phyloP scores from a whole-genome alignment of 1,139 yeast genomes.

The Taiozyma onychis region DNA sequence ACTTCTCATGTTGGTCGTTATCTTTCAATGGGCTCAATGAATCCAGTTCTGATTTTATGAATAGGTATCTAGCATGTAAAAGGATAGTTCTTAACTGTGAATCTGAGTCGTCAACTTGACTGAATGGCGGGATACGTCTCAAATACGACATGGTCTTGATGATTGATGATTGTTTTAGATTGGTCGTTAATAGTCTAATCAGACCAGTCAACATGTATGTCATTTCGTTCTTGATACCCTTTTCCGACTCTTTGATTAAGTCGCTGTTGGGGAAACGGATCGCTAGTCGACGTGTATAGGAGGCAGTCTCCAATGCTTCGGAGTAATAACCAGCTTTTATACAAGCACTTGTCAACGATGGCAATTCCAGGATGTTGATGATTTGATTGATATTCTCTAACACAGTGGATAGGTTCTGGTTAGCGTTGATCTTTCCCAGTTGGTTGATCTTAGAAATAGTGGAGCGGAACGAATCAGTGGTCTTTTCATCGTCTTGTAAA shows the following conservation, averaged over 20 bases:
- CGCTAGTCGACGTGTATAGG: conserved; percentile 60
- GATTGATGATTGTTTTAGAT: conserved; percentile 69
- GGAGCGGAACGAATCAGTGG: conserved; percentile 27
- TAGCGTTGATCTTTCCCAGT: conserved; percentile 12
- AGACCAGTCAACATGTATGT: conserved; percentile 62
- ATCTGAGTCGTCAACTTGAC: conserved; percentile 24
- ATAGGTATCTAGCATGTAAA: conserved; percentile 53
- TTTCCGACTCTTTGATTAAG: conserved; percentile 49
- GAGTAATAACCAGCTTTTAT: conserved; percentile 83
- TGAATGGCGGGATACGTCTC: conserved; percentile 53
- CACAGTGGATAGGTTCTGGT: conserved; percentile 34
- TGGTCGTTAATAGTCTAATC: conserved; percentile 64
- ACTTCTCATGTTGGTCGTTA: conserved; percentile 45
- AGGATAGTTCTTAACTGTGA: conserved; percentile 40
- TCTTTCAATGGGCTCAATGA: conserved; percentile 49
- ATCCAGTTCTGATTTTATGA: conserved; percentile 53
- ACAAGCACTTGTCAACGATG: conserved; percentile 77
- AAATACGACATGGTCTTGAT: conserved; percentile 76
- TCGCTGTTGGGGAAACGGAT: conserved; percentile 62
- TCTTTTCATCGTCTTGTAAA: conserved; percentile 15
- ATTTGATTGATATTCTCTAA: conserved; percentile 65
- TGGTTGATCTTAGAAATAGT: conserved; percentile 25
- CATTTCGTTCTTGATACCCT: conserved; percentile 52
- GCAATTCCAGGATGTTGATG: conserved; percentile 76
- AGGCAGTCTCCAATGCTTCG: conserved; percentile 77